Conservation (phyloP, 208 protist species). For the Trypanosoma caninum region DNA sequence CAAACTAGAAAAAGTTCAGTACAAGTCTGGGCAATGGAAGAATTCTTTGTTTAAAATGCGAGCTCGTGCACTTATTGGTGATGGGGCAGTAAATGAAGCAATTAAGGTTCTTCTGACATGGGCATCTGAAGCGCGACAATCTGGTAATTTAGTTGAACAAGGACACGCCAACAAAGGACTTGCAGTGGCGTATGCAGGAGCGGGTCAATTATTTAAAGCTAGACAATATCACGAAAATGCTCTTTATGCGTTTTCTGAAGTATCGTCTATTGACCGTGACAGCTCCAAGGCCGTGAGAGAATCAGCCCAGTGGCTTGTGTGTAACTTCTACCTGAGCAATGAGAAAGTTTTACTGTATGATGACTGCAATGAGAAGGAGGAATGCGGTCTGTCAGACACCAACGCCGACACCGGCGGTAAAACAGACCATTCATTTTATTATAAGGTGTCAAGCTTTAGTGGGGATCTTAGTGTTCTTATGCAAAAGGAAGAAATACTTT, state of each 20-base stretch:
- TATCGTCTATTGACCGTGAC: constrained; percentile 30
- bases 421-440: constrained; percentile 18
- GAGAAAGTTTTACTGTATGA: constrained; percentile 54
- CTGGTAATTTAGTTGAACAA: constrained; percentile 59
- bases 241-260: constrained; percentile 43
- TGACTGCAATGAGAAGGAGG: not conserved
- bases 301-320: constrained; percentile 79
- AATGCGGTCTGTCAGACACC: constrained; percentile 10
- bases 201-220: constrained; percentile 54
- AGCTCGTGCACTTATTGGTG: constrained; percentile 66
- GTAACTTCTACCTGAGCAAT: constrained; percentile 78
- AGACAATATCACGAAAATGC: constrained; percentile 57
- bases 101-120: constrained; percentile 78
- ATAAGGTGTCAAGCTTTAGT: constrained; percentile 56
- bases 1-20: constrained; percentile 79
- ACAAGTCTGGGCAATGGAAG: constrained; percentile 67
- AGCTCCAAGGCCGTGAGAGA: constrained; percentile 44
- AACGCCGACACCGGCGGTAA: not conserved
- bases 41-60: constrained; percentile 63
- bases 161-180: constrained; percentile 65
- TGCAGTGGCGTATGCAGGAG: constrained; percentile 53
- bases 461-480: constrained; percentile 64
- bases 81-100: constrained; percentile 51
- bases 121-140: constrained; percentile 62
- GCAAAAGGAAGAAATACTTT: constrained; percentile 45